phyloP scores from a whole-genome alignment of 1,284 basidiomycete species.

The Cryptococcus jaspeensis region DNA sequence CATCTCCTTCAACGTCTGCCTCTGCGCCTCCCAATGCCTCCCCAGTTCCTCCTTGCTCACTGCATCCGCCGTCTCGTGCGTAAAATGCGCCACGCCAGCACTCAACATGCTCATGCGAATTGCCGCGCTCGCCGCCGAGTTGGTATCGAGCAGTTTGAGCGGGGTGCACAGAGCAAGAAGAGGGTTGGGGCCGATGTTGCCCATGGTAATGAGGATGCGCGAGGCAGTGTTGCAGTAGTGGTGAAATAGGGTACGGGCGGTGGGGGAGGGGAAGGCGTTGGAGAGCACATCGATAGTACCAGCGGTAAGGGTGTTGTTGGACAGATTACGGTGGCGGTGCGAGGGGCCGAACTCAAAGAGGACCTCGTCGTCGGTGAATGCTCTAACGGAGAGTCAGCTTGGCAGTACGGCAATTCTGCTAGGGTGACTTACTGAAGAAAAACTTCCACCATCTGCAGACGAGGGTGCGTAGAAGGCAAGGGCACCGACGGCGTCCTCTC shows the following conservation, averaged over 20 bases:
- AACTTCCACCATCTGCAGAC: conserved; percentile 19
- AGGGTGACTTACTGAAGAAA: conserved; percentile 20
- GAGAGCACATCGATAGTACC: conserved; percentile 26
- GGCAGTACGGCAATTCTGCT: not conserved
- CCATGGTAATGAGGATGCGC: conserved; percentile 36
- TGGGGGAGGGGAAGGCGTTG: conserved; percentile 36
- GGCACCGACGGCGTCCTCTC: conserved; percentile 8
- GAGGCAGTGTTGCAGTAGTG: conserved; percentile 34
- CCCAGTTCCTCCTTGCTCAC: conserved; percentile 8
- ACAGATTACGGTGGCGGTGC: conserved; percentile 18
- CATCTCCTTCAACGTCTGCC: conserved; percentile 20
- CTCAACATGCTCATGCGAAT: conserved; percentile 39
- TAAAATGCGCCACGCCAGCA: conserved; percentile 29
- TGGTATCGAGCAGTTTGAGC: conserved; percentile 31
- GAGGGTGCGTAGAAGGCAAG: conserved; percentile 13
- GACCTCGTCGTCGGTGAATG: conserved; percentile 20
- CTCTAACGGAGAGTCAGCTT: conserved; percentile 10
- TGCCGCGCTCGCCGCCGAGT: conserved; percentile 31
- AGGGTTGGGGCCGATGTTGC: conserved; percentile 38
- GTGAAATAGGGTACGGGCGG: conserved; percentile 32
- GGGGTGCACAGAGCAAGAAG: conserved; percentile 34
- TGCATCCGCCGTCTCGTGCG: conserved; percentile 22
- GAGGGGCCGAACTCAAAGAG: conserved; percentile 35
- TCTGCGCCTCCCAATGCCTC: conserved; percentile 16
- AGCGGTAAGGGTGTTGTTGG: conserved; percentile 15